phyloP scores from a whole-genome alignment of 768 basidiomycete species.

The Obba rivulosa region DNA sequence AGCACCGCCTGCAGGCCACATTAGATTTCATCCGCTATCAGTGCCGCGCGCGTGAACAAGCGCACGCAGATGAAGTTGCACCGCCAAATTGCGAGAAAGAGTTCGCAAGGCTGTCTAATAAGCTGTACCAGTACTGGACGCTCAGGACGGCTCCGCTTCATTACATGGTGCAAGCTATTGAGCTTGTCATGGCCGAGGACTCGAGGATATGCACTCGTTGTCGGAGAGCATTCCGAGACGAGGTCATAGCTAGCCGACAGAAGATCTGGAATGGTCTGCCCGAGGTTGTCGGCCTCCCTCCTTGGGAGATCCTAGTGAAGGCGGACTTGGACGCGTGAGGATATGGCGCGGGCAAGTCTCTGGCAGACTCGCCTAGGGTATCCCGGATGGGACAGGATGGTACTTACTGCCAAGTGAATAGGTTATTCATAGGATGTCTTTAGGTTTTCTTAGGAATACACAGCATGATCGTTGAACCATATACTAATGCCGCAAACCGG shows the following conservation, averaged over 20 bases:
- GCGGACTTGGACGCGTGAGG: slow-evolving; percentile 22
- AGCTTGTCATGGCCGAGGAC: slow-evolving; percentile 26
- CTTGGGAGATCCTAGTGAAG: slow-evolving; percentile 38
- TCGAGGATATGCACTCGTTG: slow-evolving; percentile 39
- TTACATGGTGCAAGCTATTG: slow-evolving; percentile 44
- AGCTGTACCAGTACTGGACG: slow-evolving; percentile 43
- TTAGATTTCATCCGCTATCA: slow-evolving; percentile 43
- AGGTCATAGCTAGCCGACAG: slow-evolving; percentile 34
- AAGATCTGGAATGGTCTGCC: slow-evolving; percentile 47
- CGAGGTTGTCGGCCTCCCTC: slow-evolving; percentile 36
- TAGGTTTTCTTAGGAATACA: too few relatives aligned
- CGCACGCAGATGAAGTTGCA: slow-evolving; percentile 1
- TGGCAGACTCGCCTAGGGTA: too few relatives aligned
- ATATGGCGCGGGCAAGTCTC: too few relatives aligned
- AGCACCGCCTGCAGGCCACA: slow-evolving; percentile 44
- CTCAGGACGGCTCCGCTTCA: slow-evolving; percentile 48
- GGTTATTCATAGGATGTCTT: too few relatives aligned
- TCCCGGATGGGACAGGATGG: too few relatives aligned
- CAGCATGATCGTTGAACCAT: too few relatives aligned
- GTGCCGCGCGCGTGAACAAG: slow-evolving; percentile 23
- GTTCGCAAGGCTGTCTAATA: slow-evolving; percentile 38
- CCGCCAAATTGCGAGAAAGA: slow-evolving; percentile 31
- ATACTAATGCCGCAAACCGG: too few relatives aligned
- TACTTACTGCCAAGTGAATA: too few relatives aligned
- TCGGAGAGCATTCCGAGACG: slow-evolving; percentile 35